A percentile compares a stretch with the other conserved stretches of the same genome.
Evolutionary conservation across 306 rosid genomes (phyloP).

Genomic region (Senna siamea): DNA sequence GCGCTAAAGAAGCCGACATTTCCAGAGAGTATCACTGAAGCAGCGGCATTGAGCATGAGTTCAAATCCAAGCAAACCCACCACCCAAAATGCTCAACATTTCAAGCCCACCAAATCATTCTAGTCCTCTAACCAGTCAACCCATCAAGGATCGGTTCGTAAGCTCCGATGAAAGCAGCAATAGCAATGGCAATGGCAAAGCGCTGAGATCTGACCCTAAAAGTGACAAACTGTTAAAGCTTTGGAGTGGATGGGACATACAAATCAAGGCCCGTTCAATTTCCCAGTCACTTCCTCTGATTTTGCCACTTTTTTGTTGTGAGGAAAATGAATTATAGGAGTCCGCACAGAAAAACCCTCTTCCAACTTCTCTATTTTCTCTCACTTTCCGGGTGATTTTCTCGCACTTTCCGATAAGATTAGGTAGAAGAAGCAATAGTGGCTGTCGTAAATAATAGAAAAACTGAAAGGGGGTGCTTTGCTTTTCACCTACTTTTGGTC

Average conservation of each 20-base stretch:
- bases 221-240: not conserved
- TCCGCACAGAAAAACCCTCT: not conserved
- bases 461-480: slow-evolving; percentile 20
- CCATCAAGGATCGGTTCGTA: slow-evolving; percentile 36
- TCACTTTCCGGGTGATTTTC: slow-evolving; percentile 6
- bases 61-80: slow-evolving; percentile 25
- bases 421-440: slow-evolving; percentile 48
- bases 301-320: not conserved
- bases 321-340: no score
- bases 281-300: not conserved
- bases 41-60: slow-evolving; percentile 35
- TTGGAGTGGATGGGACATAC: not conserved
- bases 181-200: slow-evolving; percentile 9
- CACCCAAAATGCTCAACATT: slow-evolving; percentile 34
- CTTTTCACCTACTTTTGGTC: slow-evolving; percentile 53
- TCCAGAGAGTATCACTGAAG: slow-evolving; percentile 38
- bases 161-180: not conserved
- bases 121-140: slow-evolving; percentile 25
- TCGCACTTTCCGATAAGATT: slow-evolving; percentile 39
- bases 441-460: slow-evolving; percentile 36
- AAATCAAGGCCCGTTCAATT: not conserved
- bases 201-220: slow-evolving; percentile 36
- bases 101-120: slow-evolving; percentile 22
- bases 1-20: slow-evolving; percentile 70
- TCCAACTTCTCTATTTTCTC: not conserved